phyloP scores from a whole-genome alignment of 2,329 filamentous ascomycete species.

The Rhytidhysteron rufulum region DNA sequence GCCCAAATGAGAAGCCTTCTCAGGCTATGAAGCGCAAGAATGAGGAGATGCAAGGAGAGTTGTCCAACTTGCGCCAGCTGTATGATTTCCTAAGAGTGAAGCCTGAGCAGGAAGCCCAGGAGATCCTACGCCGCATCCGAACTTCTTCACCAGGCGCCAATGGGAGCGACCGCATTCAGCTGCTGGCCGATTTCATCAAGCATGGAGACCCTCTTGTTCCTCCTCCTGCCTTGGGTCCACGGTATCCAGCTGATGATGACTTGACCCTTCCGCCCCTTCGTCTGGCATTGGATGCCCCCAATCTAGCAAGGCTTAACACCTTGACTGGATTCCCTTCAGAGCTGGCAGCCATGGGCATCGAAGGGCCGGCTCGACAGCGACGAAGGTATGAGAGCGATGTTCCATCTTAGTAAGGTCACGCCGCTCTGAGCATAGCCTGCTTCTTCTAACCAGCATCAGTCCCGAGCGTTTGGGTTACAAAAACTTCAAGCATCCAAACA shows the following conservation, averaged over 20 bases:
- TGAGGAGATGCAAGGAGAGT: slow-evolving; percentile 32
- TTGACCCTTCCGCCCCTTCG: slow-evolving; percentile 27
- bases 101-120: slow-evolving; percentile 26
- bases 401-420: no score
- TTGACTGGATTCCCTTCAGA: no score
- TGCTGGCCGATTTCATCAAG: slow-evolving; percentile 21
- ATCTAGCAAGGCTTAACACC: no score
- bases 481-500: no score
- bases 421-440: no score
- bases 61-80: slow-evolving; percentile 27
- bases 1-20: no score
- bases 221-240: slow-evolving; percentile 1
- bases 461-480: no score
- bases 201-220: slow-evolving; percentile 16
- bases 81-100: slow-evolving; percentile 27
- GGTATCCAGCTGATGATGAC: slow-evolving; percentile 5
- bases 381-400: no score
- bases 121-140: slow-evolving; percentile 24
- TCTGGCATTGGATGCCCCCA: slow-evolving; percentile 20
- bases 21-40: slow-evolving; percentile 35
- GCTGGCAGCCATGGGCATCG: no score
- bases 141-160: slow-evolving; percentile 13
- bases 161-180: slow-evolving; percentile 21
- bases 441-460: no score
- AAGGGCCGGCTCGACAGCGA: no score